A percentile compares a stretch with the other conserved stretches of the same genome.
Evolutionary conservation across 345 rosid species (phyloP).

Genomic region (Physaria fendleri): DNA sequence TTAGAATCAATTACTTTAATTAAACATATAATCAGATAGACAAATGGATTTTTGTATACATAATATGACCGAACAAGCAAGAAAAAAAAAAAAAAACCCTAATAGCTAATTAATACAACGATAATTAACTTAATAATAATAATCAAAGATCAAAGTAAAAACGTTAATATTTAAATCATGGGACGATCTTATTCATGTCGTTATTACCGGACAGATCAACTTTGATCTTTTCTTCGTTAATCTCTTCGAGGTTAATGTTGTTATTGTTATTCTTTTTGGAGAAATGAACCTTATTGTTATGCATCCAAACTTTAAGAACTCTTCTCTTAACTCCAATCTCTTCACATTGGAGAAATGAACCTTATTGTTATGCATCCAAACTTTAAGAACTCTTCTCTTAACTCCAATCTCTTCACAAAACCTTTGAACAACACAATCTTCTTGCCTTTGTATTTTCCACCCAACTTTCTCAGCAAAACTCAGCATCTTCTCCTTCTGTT

Average conservation of each 20-base stretch:
- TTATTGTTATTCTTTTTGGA: conserved; percentile 26
- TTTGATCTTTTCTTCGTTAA: conserved; percentile 16
- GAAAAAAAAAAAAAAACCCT: conserved; percentile 15
- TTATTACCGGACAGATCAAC: conserved; percentile 25
- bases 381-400: conserved; percentile 58
- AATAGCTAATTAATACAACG: neutral
- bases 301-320: conserved; percentile 76
- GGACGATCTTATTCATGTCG: conserved; percentile 19
- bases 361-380: conserved; percentile 81
- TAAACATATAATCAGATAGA: conserved; percentile 1
- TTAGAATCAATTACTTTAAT: too few relatives aligned
- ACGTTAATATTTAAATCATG: conserved; percentile 8
- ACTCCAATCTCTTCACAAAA: conserved; percentile 60
- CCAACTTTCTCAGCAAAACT: conserved; percentile 85
- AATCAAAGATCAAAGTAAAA: conserved; percentile 8
- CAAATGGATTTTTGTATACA: conserved; percentile 9
- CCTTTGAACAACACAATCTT: conserved; percentile 78
- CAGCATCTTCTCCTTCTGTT: conserved; percentile 92
- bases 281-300: conserved; percentile 51
- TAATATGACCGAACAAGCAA: conserved; percentile 11
- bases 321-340: conserved; percentile 56
- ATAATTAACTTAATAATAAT: conserved; percentile 11
- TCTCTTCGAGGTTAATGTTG: conserved; percentile 28
- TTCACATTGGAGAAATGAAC: conserved; percentile 40
- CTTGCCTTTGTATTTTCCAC: conserved; percentile 91